A percentile compares a stretch with the other conserved stretches of the same genome.
Evolutionary conservation across 176 grass and related monocot genomes (phyloP).

Genomic region (Carex scoparia): DNA sequence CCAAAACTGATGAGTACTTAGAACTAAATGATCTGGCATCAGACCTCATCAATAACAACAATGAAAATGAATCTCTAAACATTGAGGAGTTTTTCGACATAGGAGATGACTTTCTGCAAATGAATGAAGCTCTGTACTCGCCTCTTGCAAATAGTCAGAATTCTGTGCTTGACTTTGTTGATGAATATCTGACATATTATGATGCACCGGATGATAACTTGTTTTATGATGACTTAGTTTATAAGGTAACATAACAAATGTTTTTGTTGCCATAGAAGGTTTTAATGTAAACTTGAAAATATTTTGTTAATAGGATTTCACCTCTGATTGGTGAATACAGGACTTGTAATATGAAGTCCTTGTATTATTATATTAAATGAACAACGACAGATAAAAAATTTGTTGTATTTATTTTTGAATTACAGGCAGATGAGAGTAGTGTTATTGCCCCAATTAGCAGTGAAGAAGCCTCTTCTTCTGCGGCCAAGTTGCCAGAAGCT

Average conservation of each 20-base stretch:
- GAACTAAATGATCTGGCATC: conserved; percentile 67
- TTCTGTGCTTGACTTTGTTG: conserved; percentile 44
- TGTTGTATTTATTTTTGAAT: conserved; percentile 34
- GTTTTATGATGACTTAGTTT: conserved; percentile 34
- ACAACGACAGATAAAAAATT: neutral
- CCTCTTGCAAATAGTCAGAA: conserved; percentile 27
- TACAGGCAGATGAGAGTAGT: conserved; percentile 71
- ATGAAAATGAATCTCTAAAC: conserved; percentile 37
- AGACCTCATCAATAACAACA: conserved; percentile 17
- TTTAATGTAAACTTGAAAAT: neutral
- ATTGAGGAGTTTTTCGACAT: conserved; percentile 55
- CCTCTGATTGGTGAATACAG: neutral
- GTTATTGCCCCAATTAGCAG: conserved; percentile 29
- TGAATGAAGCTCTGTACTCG: conserved; percentile 41
- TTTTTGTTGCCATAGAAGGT: neutral
- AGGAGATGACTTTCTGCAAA: conserved; percentile 39
- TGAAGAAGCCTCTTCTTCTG: conserved; percentile 34
- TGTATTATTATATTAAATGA: neutral
- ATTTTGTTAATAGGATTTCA: neutral
- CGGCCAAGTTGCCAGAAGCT: conserved; percentile 54
- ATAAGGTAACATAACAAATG: conserved; percentile 15
- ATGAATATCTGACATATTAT: conserved; percentile 53
- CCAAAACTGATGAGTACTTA: conserved; percentile 50
- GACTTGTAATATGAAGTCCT: neutral
- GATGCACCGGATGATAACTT: conserved; percentile 67